Conservation (phyloP, 75 land plant species). For the Azolla pinnata region DNA sequence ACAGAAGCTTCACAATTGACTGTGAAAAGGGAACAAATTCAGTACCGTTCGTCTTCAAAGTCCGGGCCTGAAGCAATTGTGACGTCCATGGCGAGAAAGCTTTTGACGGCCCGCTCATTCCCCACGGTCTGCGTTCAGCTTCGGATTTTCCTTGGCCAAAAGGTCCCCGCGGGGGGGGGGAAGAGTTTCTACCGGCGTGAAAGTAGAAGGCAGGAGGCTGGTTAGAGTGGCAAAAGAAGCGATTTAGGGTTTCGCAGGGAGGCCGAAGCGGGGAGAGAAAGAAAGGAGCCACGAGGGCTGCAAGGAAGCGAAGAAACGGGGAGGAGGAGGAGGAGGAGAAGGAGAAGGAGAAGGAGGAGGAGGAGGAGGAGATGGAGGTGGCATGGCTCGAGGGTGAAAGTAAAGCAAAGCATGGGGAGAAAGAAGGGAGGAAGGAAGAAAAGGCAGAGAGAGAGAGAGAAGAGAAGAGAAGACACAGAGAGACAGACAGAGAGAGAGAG, state of each 20-base stretch:
- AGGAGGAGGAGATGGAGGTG: background rate
- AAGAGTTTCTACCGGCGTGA: background rate
- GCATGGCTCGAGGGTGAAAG: background rate
- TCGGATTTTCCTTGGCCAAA: background rate
- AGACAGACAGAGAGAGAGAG: background rate
- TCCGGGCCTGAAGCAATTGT: background rate
- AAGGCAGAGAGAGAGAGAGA: no score
- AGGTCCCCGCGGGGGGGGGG: background rate
- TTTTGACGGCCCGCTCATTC: background rate
- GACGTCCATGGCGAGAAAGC: background rate
- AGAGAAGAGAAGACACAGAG: background rate
- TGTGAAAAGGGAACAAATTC: no score
- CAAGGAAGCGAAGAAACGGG: background rate
- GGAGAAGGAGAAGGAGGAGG: background rate
- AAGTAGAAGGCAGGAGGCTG: background rate
- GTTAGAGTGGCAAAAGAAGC: background rate
- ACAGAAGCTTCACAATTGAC: no score
- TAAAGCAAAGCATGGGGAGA: no score
- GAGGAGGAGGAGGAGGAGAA: background rate
- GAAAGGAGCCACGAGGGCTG: constrained; percentile 3
- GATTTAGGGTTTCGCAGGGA: background rate
- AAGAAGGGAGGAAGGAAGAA: no score
- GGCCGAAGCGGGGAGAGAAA: background rate
- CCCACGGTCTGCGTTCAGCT: background rate
- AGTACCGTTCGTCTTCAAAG: background rate